Evolutionary conservation across 2,329 filamentous ascomycete genomes (phyloP).

Genomic region (Fusarium cyanostomum): DNA sequence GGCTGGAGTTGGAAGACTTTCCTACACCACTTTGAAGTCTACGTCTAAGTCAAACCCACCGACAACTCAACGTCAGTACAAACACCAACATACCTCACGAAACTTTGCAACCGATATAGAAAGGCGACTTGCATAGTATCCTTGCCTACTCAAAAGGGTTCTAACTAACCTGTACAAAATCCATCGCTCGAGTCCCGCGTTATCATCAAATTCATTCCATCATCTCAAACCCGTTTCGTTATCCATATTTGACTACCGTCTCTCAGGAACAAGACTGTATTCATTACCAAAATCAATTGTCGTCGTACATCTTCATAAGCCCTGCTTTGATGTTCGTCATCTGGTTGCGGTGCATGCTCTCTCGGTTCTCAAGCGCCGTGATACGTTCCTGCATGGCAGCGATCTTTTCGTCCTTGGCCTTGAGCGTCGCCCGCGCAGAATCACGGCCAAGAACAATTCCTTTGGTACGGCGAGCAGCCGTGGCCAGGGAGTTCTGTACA

Average conservation of each 20-base stretch:
- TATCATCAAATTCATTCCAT: not conserved
- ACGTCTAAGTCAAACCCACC: too few relatives aligned
- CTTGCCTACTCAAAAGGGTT: conserved; percentile 20
- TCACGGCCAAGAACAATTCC: conserved; percentile 74
- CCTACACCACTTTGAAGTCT: too few relatives aligned
- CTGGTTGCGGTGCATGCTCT: conserved; percentile 44
- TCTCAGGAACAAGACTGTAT: not conserved
- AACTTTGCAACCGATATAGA: too few relatives aligned
- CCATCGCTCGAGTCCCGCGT: not conserved
- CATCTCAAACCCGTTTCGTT: not conserved
- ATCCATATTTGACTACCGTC: not conserved
- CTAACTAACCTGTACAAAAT: conserved; percentile 4
- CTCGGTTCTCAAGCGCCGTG: conserved; percentile 52
- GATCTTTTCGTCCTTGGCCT: conserved; percentile 65
- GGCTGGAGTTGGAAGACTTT: too few relatives aligned
- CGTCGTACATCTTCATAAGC: conserved; percentile 51
- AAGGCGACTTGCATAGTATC: too few relatives aligned
- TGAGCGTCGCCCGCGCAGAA: conserved; percentile 68
- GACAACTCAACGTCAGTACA: too few relatives aligned
- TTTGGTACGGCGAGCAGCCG: conserved; percentile 65
- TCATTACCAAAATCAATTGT: conserved; percentile 35
- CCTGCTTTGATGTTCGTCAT: conserved; percentile 51
- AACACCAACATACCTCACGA: too few relatives aligned
- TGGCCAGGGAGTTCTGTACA: conserved; percentile 59
- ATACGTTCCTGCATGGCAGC: conserved; percentile 51